Conservation (phyloP, 1,139 yeast genomes). For the Geotrichum restrictum region DNA sequence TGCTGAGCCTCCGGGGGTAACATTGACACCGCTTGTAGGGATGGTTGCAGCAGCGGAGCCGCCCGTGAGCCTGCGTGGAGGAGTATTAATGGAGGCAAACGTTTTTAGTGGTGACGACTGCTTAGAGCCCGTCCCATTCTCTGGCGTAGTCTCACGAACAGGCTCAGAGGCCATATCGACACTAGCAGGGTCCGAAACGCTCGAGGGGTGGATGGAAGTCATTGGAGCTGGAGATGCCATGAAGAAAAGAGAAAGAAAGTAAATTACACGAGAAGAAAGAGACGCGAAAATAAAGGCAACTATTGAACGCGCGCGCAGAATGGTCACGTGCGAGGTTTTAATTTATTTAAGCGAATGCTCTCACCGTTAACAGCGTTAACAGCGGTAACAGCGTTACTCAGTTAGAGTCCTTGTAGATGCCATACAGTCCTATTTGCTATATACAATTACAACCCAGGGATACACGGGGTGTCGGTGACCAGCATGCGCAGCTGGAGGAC, state of each 20-base stretch:
- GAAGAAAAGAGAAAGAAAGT: neutral
- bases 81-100: conserved; percentile 9
- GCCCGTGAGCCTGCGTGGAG: conserved; percentile 10
- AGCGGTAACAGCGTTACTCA: too few relatives aligned
- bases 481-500: too few relatives aligned
- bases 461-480: too few relatives aligned
- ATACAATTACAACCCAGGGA: too few relatives aligned
- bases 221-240: neutral
- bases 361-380: too few relatives aligned
- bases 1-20: neutral
- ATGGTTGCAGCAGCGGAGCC: neutral
- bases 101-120: conserved; percentile 3
- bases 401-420: too few relatives aligned
- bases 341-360: too few relatives aligned
- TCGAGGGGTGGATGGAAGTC: conserved; percentile 17
- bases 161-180: conserved; percentile 4
- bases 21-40: neutral
- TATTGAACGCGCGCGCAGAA: neutral
- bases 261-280: conserved; percentile 1
- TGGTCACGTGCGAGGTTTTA: neutral
- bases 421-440: too few relatives aligned
- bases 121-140: conserved; percentile 6
- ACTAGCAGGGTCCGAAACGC: conserved; percentile 1
- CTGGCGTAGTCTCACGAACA: conserved; percentile 5
- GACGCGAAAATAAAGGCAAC: conserved; percentile 1